A percentile compares a stretch with the other conserved stretches of the same genome.
These are phyloP conservation scores for Stephanodiscus triporus DNA, from an alignment of 108 stramenopile species.

Conservation along the genomic window DNA sequence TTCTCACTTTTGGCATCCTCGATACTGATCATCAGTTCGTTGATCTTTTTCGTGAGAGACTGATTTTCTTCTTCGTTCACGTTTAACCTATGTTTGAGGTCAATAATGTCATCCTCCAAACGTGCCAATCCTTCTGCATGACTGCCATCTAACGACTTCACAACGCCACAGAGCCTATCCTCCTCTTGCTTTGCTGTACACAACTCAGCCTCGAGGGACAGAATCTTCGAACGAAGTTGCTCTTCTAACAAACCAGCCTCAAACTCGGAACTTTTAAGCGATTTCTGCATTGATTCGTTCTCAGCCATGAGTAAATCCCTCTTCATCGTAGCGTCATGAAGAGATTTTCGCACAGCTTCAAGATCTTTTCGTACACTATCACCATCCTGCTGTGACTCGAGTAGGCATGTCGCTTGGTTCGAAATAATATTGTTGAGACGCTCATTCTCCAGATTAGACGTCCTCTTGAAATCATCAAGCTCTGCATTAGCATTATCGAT, in stretches of 20 bases:
- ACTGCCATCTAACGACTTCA: background rate
- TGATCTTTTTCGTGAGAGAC: background rate
- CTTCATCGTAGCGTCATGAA: too few species aligned
- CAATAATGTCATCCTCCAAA: background rate
- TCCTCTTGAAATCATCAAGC: background rate
- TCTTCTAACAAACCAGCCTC: background rate
- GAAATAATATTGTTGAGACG: background rate
- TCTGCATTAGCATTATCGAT: background rate
- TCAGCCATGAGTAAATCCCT: background rate
- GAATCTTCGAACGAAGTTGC: slow-evolving; percentile 7
- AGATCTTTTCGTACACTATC: background rate
- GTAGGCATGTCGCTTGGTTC: background rate
- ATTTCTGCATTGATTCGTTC: background rate
- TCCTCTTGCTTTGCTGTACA: background rate
- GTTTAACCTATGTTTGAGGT: background rate
- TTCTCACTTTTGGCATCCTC: background rate
- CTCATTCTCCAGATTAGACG: background rate
- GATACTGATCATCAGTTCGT: background rate
- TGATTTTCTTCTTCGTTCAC: background rate
- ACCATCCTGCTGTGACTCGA: slow-evolving; percentile 1
- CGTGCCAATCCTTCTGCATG: background rate
- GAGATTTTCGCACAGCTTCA: background rate
- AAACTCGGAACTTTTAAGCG: background rate
- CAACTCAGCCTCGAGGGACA: slow-evolving; percentile 5
- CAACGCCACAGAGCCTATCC: background rate